Percentiles rank a stretch among this genome's conserved stretches.
These are phyloP conservation scores for Starmerella roubikii DNA, from an alignment of 805 yeast species.

Conservation along the genomic window DNA sequence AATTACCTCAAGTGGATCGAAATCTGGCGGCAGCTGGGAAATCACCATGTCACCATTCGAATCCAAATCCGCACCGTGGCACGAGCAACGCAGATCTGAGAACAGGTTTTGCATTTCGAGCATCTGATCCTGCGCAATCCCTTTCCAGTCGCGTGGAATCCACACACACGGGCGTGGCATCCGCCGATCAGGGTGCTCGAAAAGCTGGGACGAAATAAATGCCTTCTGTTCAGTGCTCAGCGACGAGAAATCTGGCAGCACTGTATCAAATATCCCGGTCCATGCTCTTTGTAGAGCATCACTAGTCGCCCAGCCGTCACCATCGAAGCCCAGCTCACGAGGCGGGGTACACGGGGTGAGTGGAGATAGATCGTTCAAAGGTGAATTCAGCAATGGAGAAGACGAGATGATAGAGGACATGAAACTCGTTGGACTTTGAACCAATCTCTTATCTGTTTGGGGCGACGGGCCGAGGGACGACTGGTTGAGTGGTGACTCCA, in stretches of 20 bases:
- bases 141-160: constrained; percentile 33
- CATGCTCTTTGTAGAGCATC: constrained; percentile 4
- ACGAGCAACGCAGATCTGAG: constrained; percentile 22
- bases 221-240: constrained; percentile 21
- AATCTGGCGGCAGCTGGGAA: constrained; percentile 19
- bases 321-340: not conserved
- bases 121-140: constrained; percentile 28
- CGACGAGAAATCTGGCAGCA: constrained; percentile 21
- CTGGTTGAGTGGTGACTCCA: not conserved
- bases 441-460: not conserved
- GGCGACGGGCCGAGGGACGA: too few relatives aligned
- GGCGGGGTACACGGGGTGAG: not conserved
- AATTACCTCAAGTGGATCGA: constrained; percentile 13
- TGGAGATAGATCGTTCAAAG: not conserved
- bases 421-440: not conserved
- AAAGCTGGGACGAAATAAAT: constrained; percentile 21
- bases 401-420: not conserved
- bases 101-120: constrained; percentile 20
- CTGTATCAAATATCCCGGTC: constrained; percentile 19
- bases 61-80: constrained; percentile 21
- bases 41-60: constrained; percentile 20
- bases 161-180: constrained; percentile 28
- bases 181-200: constrained; percentile 25
- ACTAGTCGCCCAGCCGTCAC: not conserved
- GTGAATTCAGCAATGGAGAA: not conserved